Evolutionary conservation across 2,329 filamentous ascomycete genomes (phyloP).

Genomic region (Neocatenulostroma microsporum): DNA sequence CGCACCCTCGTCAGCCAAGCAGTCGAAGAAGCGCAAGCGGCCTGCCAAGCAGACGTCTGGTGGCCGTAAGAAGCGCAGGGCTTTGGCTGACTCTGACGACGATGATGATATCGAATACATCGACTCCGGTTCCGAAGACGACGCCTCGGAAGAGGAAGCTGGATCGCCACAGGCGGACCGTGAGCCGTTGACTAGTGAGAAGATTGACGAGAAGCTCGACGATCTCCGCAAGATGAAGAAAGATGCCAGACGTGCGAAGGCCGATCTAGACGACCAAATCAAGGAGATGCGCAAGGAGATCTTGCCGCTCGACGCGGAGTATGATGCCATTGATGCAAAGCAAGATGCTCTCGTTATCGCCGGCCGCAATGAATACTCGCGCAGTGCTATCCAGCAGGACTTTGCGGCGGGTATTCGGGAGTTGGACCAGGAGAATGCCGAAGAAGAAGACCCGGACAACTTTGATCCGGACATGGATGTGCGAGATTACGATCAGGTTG

Average conservation of each 20-base stretch:
- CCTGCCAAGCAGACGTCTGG: neutral
- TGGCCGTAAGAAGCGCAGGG: slow-evolving; percentile 10
- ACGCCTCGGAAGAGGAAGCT: slow-evolving; percentile 14
- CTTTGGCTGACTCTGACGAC: slow-evolving; percentile 18
- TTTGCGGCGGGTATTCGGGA: slow-evolving; percentile 55
- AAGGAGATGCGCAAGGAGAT: slow-evolving; percentile 26
- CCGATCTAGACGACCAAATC: slow-evolving; percentile 25
- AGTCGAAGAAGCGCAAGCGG: slow-evolving; percentile 40
- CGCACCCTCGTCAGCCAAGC: slow-evolving; percentile 26
- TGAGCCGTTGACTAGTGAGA: slow-evolving; percentile 34
- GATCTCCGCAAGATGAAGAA: slow-evolving; percentile 40
- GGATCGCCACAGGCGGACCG: no score
- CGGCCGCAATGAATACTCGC: slow-evolving; percentile 51
- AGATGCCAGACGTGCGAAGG: slow-evolving; percentile 18
- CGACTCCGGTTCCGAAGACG: slow-evolving; percentile 10
- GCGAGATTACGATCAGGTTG: slow-evolving; percentile 53
- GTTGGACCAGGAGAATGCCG: slow-evolving; percentile 49
- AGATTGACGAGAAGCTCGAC: slow-evolving; percentile 37
- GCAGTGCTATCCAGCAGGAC: slow-evolving; percentile 48
- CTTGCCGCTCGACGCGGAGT: slow-evolving; percentile 23
- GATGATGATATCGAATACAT: slow-evolving; percentile 22
- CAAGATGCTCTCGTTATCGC: slow-evolving; percentile 43
- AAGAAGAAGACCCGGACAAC: slow-evolving; percentile 46
- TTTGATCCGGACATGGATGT: slow-evolving; percentile 50
- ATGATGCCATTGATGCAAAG: slow-evolving; percentile 28